Percentiles rank a stretch among this genome's conserved stretches.
These are phyloP conservation scores for Spergularia bocconei DNA, from an alignment of 148 eudicot species.

Conservation along the genomic window DNA sequence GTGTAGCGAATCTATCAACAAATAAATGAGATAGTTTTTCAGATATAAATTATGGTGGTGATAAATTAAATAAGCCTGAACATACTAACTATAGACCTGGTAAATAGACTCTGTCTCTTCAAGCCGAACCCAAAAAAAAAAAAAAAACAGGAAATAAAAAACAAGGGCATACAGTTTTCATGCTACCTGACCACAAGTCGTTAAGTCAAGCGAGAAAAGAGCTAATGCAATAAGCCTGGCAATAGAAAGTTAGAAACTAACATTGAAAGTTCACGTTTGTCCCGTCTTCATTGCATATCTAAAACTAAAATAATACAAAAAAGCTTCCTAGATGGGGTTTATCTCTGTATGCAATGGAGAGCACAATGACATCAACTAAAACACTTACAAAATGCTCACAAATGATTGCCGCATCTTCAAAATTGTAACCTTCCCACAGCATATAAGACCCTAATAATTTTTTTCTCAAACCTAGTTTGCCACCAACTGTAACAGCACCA, in stretches of 20 bases:
- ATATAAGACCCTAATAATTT: too few relatives aligned
- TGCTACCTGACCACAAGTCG: neutral
- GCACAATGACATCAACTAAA: neutral
- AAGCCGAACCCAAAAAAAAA: neutral
- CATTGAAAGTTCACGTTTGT: constrained; percentile 8
- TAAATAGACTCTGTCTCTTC: neutral
- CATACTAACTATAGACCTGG: neutral
- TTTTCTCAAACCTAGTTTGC: too few relatives aligned
- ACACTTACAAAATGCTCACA: too few relatives aligned
- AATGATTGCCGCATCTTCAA: too few relatives aligned
- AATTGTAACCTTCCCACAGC: too few relatives aligned
- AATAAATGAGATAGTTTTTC: neutral
- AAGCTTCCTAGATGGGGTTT: neutral
- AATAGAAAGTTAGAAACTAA: neutral
- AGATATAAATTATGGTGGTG: too few relatives aligned
- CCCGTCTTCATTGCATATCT: neutral
- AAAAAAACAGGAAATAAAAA: neutral
- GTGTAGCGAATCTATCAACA: constrained; percentile 69
- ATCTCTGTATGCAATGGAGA: neutral
- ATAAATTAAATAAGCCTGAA: neutral
- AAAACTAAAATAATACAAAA: neutral
- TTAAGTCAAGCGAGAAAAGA: constrained; percentile 2
- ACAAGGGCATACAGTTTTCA: neutral
- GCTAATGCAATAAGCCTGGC: neutral
- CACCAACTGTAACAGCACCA: too few relatives aligned